Base-by-base conservation (phyloP, 139 green algal genomes). In the Monoraphidium neglectum region DNA sequence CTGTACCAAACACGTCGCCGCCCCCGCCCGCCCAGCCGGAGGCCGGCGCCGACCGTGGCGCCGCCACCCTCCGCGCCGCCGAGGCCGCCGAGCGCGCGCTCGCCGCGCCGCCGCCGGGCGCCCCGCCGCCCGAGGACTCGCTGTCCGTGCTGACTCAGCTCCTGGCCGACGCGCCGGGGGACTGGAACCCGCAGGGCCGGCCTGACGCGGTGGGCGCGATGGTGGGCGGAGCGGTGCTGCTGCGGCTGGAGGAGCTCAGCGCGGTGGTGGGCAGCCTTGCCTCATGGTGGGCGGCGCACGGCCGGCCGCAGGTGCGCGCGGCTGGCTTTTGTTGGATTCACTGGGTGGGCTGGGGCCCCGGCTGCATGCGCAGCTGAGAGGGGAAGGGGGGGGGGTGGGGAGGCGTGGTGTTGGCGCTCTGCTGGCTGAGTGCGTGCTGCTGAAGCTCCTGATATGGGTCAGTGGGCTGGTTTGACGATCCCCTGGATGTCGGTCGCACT, bases 111-210 rank as follows among this genome's bases (percentile, higher is more conserved):
- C 28, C 62, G 33, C 46, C 33, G 62, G 21, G 18, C 3, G 28
- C 37, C 3, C 62, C 40, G 73, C 73, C 28, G 1, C 65, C 70
- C 24, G 54, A 69, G 10, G 56, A 63, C 24, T 65, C 74, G 4
- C 65, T 74, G 35, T 38, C 60, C 6, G 38, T 68, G 26, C 75
- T 90, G 40, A n/a, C 16, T 0, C 1, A 49, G 16, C 79, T 87
- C 59, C 68, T 90, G 69, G 64, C 62, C 43, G 74, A 81, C 49
- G 82, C 82, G 0, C 30, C 10, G 21, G 35, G 56, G 33, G 82
- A 87, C 67, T 90, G 85, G 85, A 82, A 86, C 68, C 56, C 80
- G 28, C 49, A 59, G 5, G 85, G 85, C 23, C 74, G 85, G 49
- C 85, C 85, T 1, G 85, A 87, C 75, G 82, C 80, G 0, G 32